Base-by-base conservation (phyloP, 2,329 filamentous ascomycete species). In the Aureobasidium melanogenum region DNA sequence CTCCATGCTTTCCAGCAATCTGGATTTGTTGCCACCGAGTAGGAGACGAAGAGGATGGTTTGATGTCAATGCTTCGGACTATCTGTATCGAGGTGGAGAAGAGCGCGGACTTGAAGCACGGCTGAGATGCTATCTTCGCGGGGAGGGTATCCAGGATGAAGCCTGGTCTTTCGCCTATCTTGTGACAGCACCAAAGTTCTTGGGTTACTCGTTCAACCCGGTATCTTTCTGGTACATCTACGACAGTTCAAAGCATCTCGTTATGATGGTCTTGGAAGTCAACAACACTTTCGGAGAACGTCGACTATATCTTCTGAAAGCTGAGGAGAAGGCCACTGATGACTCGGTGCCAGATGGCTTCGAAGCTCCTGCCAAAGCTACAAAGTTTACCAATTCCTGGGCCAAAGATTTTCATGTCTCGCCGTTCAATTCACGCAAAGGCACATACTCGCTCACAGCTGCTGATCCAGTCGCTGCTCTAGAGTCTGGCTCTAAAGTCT, bases 211-310 rank as follows among this genome's bases (percentile, higher is more conserved):
- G 24, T 90, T 89, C 73, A 91, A 90, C 66, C 87, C 87, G 0
- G 85, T 88, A 2, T 91, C 87, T 0, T 88, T 91, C 67, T 92
- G 88, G 87, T 90, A 91, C 66, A 79, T 92, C 2, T 91, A 92
- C 69, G 81, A 84, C 14, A 66, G 73, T 0, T 72, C 82, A 9
- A 80, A 80, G 62, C 72, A 79, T 6, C 76, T 91, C 15, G 80
- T 77, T 26, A 84, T 84, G 60, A 84, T 90, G 73, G 78, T 92
- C 1, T 69, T 89, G 0, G 88, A 92, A 70, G 86, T 91, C 48
- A 89, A 89, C 72, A 91, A 91, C 67, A 89, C 87, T 0, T 91
- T 89, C 68, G 86, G 83, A 52, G 88, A 91, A 71, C 79, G 86
- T 55, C 81, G 86, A 10, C 81, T 87, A 71, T 89, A 89, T 67